Evolutionary conservation across 164 flowering plant genomes (phyloP), one percentile per base, ranked within the genome.

Genomic region (Saururus chinensis): DNA sequence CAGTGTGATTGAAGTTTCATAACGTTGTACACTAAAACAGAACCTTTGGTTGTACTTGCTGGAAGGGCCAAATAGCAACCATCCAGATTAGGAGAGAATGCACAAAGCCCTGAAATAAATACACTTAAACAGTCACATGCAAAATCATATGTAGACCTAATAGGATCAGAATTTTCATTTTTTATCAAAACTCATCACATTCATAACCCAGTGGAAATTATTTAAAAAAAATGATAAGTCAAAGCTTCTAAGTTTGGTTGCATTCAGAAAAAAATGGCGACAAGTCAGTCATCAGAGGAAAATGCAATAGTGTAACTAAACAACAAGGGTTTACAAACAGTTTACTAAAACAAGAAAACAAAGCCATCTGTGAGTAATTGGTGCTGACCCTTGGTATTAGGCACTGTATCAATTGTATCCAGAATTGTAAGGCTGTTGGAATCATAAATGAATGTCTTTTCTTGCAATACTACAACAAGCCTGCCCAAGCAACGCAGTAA

Each of bases 51-150:
- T 57, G 81, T 74, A 78, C 88, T 87, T 42, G 98, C 92, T 56
- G 98, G 98, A 80, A 92, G 76, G 69, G 98, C 98, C 73, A 92
- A 73, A 75, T 73, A 89, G 78, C 95, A 84, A 58, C 81, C 86
- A 70, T 85, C 90, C 75, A 79, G 61, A 78, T 75, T 74, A 42
- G 88, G 84, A 41, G 95, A 92, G 75, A 92, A 89, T 61, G 90
- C 95, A 79, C 89, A 89, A 24, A 89, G 82, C 60, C 98, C 98
- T 92, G 78, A 48, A 65, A 53, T 12, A 51, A 53, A 51, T 17
- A 48, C 45, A 19, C 40, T 40, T 21, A 48, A 8, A 65, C 53
- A 26, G 23, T 54, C 2, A 59, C 17, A 2, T 1, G 14, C 14
- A 45, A 45, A 45, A 45, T 3, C 14, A 45, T 17, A 0, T 17